Conservation (phyloP, 2,329 filamentous ascomycete species). For the Sporothrix phasma region DNA sequence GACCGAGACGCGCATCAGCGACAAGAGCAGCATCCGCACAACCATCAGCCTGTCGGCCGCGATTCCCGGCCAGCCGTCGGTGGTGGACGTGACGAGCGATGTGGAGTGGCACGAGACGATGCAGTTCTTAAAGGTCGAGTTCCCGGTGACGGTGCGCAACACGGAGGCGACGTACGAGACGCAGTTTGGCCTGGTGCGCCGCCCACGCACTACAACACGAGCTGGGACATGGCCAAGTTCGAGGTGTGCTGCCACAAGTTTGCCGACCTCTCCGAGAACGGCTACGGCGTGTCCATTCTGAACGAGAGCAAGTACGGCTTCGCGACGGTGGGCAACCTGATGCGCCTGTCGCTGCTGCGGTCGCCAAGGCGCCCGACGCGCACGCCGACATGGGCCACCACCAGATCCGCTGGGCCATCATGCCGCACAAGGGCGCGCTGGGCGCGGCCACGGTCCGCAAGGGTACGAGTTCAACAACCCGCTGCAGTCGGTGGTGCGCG, state of each 20-base stretch:
- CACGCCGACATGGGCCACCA: conserved; percentile 61
- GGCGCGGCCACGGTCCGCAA: conserved; percentile 49
- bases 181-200: conserved; percentile 77
- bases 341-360: conserved; percentile 55
- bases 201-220: conserved; percentile 98
- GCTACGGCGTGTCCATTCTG: conserved; percentile 58
- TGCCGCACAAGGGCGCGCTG: conserved; percentile 51
- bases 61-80: conserved; percentile 53
- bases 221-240: conserved; percentile 73
- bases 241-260: conserved; percentile 69
- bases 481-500: conserved; percentile 28
- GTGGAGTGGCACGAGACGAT: conserved; percentile 97
- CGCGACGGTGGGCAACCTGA: conserved; percentile 55
- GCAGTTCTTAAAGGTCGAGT: conserved; percentile 98
- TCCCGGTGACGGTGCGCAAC: conserved; percentile 83
- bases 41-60: conserved; percentile 70
- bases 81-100: conserved; percentile 69
- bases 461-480: conserved; percentile 60
- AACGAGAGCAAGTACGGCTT: conserved; percentile 65
- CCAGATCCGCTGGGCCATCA: conserved; percentile 55
- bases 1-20: conserved; percentile 79
- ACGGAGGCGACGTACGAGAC: conserved; percentile 93
- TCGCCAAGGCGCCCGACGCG: conserved; percentile 57
- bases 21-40: conserved; percentile 75
- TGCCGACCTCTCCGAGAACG: conserved; percentile 59